Evolutionary conservation across 495 filamentous ascomycete species (phyloP).

Genomic region (Aspergillus funiculosus): DNA sequence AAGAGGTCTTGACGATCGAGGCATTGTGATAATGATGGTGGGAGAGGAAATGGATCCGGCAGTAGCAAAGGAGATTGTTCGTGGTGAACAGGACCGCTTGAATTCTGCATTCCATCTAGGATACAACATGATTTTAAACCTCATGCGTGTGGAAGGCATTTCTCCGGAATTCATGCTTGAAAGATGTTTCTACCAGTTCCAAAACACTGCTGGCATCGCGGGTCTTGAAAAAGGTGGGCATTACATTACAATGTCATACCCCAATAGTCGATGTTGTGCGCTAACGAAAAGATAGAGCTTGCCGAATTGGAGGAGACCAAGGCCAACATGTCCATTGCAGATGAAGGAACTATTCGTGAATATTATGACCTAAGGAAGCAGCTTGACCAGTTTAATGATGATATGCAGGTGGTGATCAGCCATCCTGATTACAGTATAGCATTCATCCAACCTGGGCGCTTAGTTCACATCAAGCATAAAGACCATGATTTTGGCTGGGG

Average conservation of each 20-base stretch:
- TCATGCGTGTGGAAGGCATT: conserved; percentile 92
- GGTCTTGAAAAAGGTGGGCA: conserved; percentile 61
- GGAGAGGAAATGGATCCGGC: conserved; percentile 95
- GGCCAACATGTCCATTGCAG: conserved; percentile 65
- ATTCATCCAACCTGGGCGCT: conserved; percentile 73
- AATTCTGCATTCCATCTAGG: conserved; percentile 97
- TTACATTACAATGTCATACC: conserved; percentile 2
- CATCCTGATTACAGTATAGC: conserved; percentile 78
- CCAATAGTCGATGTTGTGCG: background rate
- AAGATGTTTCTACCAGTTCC: conserved; percentile 95
- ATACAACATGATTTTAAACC: conserved; percentile 99
- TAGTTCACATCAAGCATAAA: conserved; percentile 75
- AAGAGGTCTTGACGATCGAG: conserved; percentile 93
- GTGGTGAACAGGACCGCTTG: conserved; percentile 90
- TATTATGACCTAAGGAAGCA: conserved; percentile 85
- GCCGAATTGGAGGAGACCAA: conserved; percentile 65
- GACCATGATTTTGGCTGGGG: conserved; percentile 91
- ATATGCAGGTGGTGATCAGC: conserved; percentile 82
- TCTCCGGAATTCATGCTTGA: conserved; percentile 97
- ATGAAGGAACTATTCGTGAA: conserved; percentile 83
- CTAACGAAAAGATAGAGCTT: conserved; percentile 51
- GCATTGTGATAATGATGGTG: conserved; percentile 99
- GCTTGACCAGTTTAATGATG: conserved; percentile 70
- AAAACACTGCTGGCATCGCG: conserved; percentile 81
- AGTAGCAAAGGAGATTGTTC: conserved; percentile 86